Evolutionary conservation across 1,139 yeast genomes (phyloP).

Genomic region (Saccharomyces hybrid): DNA sequence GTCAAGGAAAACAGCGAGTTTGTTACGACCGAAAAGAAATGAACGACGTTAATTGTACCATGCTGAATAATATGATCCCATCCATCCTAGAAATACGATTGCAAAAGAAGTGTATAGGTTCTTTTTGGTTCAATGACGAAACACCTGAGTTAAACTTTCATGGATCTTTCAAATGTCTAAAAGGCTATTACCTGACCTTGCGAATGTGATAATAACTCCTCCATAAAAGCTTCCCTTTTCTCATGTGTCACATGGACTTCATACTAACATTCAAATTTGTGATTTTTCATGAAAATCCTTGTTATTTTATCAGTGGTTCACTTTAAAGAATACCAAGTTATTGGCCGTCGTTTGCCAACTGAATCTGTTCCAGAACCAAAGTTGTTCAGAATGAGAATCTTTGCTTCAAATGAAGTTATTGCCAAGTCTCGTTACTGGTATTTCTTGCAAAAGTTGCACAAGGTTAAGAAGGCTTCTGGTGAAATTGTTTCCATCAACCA

Average conservation of each 20-base stretch:
- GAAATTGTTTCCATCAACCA: constrained; percentile 91
- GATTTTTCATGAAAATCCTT: constrained; percentile 12
- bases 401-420: constrained; percentile 98
- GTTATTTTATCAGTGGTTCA: constrained; percentile 53
- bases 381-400: constrained; percentile 99
- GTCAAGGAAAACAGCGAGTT: neutral
- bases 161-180: neutral
- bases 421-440: constrained; percentile 99
- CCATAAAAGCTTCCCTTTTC: neutral
- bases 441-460: constrained; percentile 98
- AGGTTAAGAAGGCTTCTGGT: constrained; percentile 99
- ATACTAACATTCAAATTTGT: constrained; percentile 5
- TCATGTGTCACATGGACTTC: neutral
- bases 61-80: neutral
- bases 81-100: neutral
- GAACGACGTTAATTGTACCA: neutral
- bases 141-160: neutral
- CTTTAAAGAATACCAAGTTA: constrained; percentile 99
- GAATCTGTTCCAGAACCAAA: constrained; percentile 99
- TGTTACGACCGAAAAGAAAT: neutral
- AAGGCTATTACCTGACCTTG: neutral
- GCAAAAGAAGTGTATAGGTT: no score
- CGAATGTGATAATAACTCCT: neutral
- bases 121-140: neutral
- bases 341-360: constrained; percentile 99